Percentiles rank a stretch among this genome's conserved stretches.
phyloP scores from a whole-genome alignment of 139 green algal genomes.

The Bryopsis sp. region DNA sequence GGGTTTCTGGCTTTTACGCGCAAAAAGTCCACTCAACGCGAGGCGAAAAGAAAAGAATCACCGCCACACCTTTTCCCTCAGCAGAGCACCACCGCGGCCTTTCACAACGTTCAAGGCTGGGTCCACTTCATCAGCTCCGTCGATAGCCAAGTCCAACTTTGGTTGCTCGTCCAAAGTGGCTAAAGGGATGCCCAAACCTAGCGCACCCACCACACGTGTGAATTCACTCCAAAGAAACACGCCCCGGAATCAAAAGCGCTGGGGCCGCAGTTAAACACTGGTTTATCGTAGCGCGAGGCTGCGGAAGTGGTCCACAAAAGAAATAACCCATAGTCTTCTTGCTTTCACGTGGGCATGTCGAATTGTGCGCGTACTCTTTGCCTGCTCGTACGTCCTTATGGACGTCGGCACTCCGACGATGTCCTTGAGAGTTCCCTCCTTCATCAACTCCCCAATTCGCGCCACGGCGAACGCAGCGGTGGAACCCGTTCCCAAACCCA shows the following conservation, averaged over 20 bases:
- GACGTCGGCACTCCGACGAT: constrained; percentile 94
- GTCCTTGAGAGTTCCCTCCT: constrained; percentile 83
- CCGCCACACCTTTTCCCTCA: constrained; percentile 83
- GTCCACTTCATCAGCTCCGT: constrained; percentile 97
- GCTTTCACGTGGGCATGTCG: no score
- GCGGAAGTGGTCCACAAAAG: no score
- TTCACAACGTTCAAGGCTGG: constrained; percentile 95
- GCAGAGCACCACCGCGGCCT: constrained; percentile 89
- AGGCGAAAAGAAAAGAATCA: not conserved
- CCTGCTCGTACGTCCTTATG: constrained; percentile 88
- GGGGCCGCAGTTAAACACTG: no score
- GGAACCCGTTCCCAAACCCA: constrained; percentile 95
- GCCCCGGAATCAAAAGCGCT: no score
- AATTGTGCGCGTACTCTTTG: constrained; percentile 43
- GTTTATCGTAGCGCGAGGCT: no score
- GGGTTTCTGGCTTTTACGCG: no score
- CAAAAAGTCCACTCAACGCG: not conserved
- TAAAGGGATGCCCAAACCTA: constrained; percentile 89
- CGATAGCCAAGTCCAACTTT: constrained; percentile 94
- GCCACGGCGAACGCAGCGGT: constrained; percentile 98
- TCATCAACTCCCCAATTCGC: constrained; percentile 86
- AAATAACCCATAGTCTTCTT: no score
- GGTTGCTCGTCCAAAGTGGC: constrained; percentile 90
- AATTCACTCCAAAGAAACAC: no score
- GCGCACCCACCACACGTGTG: no score